Conservation (phyloP, 2,329 filamentous ascomycete genomes). For the Ophiostoma sp. region DNA sequence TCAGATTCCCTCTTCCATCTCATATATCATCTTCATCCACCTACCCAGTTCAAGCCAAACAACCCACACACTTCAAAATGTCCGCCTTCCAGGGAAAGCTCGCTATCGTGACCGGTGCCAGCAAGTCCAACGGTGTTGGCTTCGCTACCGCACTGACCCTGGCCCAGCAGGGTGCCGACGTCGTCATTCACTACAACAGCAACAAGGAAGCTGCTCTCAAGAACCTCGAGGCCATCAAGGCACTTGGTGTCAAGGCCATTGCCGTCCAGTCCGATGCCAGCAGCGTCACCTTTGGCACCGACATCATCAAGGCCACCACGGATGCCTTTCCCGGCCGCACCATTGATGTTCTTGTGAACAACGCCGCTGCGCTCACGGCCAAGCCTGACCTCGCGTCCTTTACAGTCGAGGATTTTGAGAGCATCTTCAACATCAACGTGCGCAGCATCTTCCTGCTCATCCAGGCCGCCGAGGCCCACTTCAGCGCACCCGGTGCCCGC, state of each 20-base stretch:
- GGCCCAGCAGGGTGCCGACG: constrained; percentile 25
- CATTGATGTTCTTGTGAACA: constrained; percentile 27
- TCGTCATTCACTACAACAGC: constrained; percentile 27
- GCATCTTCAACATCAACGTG: constrained; percentile 25
- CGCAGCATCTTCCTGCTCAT: constrained; percentile 25
- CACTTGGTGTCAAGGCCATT: constrained; percentile 22
- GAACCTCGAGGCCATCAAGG: constrained; percentile 17
- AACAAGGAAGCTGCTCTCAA: constrained; percentile 22
- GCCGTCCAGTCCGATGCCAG: constrained; percentile 25
- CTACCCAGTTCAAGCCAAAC: too few species aligned
- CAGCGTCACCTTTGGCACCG: constrained; percentile 21
- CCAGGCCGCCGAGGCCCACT: constrained; percentile 25
- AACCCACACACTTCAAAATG: constrained; percentile 14
- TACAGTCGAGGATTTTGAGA: constrained; percentile 22
- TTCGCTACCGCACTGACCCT: constrained; percentile 24
- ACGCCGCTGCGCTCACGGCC: constrained; percentile 21
- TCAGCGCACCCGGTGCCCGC: constrained; percentile 21
- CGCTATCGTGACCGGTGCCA: constrained; percentile 26
- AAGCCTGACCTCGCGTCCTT: constrained; percentile 18
- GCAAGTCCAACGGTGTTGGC: constrained; percentile 26
- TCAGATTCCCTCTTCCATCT: not conserved
- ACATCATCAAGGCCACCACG: constrained; percentile 22
- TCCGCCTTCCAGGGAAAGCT: constrained; percentile 25
- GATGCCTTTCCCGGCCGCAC: constrained; percentile 23
- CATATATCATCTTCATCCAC: not conserved